Evolutionary conservation across 352 stramenopile species (phyloP).

Genomic region (Plasmopara viticola): DNA sequence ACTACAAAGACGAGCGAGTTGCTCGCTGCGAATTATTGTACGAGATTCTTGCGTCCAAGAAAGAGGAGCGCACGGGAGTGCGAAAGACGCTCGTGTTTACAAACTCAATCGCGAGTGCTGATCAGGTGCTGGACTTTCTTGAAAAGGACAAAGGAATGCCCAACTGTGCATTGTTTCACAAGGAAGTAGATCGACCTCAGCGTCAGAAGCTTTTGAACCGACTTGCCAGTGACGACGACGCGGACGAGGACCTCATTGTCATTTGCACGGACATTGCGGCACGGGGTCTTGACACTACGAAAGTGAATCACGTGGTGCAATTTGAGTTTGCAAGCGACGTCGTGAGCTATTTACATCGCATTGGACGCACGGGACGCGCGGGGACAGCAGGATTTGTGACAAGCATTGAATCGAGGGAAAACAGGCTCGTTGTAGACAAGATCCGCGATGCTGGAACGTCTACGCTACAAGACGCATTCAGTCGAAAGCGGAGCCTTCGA

Average conservation of each 20-base stretch:
- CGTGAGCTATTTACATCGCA: constrained; percentile 78
- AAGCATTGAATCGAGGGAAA: constrained; percentile 60
- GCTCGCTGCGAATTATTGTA: constrained; percentile 41
- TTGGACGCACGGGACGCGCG: constrained; percentile 62
- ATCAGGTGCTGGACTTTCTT: constrained; percentile 49
- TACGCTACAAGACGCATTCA: constrained; percentile 64
- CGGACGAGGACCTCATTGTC: constrained; percentile 34
- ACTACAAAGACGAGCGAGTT: constrained; percentile 20
- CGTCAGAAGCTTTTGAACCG: constrained; percentile 39
- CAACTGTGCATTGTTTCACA: constrained; percentile 47
- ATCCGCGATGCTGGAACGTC: constrained; percentile 47
- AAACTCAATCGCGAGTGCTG: constrained; percentile 68
- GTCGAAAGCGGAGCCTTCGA: constrained; percentile 70
- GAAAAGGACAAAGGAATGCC: constrained; percentile 26
- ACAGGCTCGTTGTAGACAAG: constrained; percentile 55
- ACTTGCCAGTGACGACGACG: constrained; percentile 28
- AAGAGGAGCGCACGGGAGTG: not conserved
- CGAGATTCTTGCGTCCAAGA: constrained; percentile 32
- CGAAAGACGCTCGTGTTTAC: constrained; percentile 63
- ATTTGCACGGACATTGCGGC: constrained; percentile 78
- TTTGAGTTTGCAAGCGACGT: constrained; percentile 78
- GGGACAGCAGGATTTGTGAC: constrained; percentile 49
- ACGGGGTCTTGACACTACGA: constrained; percentile 62
- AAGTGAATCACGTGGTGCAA: constrained; percentile 68
- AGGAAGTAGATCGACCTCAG: constrained; percentile 47